Evolutionary conservation across 192 early-diverging fungal species (phyloP).

Genomic region (Coemansia sp.): DNA sequence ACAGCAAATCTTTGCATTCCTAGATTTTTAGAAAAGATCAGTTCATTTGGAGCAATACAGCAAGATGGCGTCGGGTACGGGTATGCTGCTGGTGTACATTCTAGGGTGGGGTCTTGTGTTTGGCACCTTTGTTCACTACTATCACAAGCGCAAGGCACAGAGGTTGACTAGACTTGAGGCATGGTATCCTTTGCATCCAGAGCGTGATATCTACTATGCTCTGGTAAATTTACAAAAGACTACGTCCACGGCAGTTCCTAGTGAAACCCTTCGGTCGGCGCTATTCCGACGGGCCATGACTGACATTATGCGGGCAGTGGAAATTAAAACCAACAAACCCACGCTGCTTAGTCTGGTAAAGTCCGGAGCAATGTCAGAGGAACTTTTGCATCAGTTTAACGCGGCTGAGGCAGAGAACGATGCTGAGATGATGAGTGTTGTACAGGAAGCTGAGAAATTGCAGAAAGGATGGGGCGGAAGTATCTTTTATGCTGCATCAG

Average conservation of each 20-base stretch:
- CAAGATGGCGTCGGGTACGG: conserved; percentile 53
- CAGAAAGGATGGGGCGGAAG: conserved; percentile 76
- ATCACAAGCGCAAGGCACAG: conserved; percentile 56
- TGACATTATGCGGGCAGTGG: conserved; percentile 68
- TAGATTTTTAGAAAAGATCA: background rate
- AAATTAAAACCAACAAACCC: conserved; percentile 79
- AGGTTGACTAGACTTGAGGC: conserved; percentile 58
- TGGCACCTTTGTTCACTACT: conserved; percentile 57
- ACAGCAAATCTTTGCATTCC: background rate
- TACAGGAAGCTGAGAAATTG: conserved; percentile 79
- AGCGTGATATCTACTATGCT: conserved; percentile 65
- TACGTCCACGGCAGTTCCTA: conserved; percentile 52
- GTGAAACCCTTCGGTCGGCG: conserved; percentile 65
- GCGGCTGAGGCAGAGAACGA: conserved; percentile 78
- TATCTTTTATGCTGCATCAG: conserved; percentile 79
- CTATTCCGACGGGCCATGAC: conserved; percentile 80
- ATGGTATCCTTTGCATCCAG: conserved; percentile 66
- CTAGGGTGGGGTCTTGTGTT: conserved; percentile 56
- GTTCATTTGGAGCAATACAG: background rate
- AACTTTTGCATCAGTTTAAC: conserved; percentile 71
- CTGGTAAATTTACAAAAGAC: conserved; percentile 58
- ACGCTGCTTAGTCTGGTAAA: conserved; percentile 72
- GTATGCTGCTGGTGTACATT: conserved; percentile 55
- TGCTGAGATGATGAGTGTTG: conserved; percentile 73
- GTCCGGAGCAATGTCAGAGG: conserved; percentile 79